Evolutionary conservation across 2,329 filamentous ascomycete species (phyloP).

Genomic region (Alternaria gaisen): DNA sequence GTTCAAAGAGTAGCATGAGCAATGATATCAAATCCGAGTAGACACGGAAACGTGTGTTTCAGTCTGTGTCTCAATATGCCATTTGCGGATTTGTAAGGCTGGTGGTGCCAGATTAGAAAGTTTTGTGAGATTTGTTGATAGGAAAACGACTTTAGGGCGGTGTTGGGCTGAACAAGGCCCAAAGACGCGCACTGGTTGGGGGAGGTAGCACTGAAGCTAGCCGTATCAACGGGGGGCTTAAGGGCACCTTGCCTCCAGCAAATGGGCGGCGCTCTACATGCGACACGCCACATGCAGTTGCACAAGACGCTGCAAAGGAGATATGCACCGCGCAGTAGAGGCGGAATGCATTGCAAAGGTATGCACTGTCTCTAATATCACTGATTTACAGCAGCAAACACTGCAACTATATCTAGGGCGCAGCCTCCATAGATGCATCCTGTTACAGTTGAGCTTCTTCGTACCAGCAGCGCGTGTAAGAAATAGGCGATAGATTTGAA

Average conservation of each 20-base stretch:
- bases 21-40: neutral
- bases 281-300: constrained; percentile 9
- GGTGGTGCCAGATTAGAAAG: neutral
- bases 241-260: constrained; percentile 10
- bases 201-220: constrained; percentile 1
- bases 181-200: neutral
- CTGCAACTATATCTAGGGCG: neutral
- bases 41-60: neutral
- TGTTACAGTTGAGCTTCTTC: neutral
- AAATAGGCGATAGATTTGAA: neutral
- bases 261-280: constrained; percentile 23
- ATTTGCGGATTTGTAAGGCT: neutral
- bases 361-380: neutral
- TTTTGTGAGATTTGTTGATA: neutral
- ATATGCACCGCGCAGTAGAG: neutral
- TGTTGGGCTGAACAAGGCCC: neutral
- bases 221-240: neutral
- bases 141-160: neutral
- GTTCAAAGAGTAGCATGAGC: constrained; percentile 49
- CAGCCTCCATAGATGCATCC: neutral
- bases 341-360: neutral
- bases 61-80: too few relatives aligned
- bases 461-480: neutral
- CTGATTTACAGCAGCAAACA: neutral
- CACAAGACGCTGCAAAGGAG: constrained; percentile 2